phyloP scores from a whole-genome alignment of 2,329 filamentous ascomycete species.

The Dendrostoma leiphaemia region DNA sequence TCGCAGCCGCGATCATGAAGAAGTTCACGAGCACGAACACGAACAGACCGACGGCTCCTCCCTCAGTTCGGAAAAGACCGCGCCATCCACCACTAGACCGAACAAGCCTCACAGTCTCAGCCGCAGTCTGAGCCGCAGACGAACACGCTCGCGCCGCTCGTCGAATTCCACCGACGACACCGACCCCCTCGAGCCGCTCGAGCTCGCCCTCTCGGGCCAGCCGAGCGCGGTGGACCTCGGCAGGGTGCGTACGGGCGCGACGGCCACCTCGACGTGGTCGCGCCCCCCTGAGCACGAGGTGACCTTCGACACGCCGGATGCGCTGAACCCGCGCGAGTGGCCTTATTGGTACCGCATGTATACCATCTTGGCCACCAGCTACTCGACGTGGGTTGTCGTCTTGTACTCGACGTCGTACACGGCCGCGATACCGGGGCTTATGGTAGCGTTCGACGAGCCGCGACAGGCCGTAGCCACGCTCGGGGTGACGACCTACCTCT shows the following conservation, averaged over 20 bases:
- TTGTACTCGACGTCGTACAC: conserved; percentile 76
- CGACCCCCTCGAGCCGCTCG: conserved; percentile 16
- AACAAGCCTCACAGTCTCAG: neutral
- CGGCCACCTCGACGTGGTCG: conserved; percentile 36
- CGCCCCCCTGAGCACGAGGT: conserved; percentile 62
- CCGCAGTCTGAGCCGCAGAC: neutral
- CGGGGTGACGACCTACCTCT: conserved; percentile 71
- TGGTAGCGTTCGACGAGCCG: conserved; percentile 57
- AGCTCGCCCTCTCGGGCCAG: conserved; percentile 10
- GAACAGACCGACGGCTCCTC: conserved; percentile 9
- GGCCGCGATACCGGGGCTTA: conserved; percentile 64
- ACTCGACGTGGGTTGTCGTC: conserved; percentile 47
- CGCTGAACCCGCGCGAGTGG: conserved; percentile 69
- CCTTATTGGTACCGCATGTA: conserved; percentile 44
- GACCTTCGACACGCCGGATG: conserved; percentile 59
- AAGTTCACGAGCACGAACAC: neutral
- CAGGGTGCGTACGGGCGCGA: conserved; percentile 33
- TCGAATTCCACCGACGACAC: conserved; percentile 11
- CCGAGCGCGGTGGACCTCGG: conserved; percentile 29
- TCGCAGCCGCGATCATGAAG: neutral
- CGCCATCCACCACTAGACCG: neutral
- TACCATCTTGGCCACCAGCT: conserved; percentile 40
- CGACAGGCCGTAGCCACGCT: conserved; percentile 59
- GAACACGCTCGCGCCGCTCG: conserved; percentile 7
- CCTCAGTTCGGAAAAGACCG: conserved; percentile 1